phyloP scores from a whole-genome alignment of 1,284 basidiomycete species.

The Anthracocystis panici-leucophaei region DNA sequence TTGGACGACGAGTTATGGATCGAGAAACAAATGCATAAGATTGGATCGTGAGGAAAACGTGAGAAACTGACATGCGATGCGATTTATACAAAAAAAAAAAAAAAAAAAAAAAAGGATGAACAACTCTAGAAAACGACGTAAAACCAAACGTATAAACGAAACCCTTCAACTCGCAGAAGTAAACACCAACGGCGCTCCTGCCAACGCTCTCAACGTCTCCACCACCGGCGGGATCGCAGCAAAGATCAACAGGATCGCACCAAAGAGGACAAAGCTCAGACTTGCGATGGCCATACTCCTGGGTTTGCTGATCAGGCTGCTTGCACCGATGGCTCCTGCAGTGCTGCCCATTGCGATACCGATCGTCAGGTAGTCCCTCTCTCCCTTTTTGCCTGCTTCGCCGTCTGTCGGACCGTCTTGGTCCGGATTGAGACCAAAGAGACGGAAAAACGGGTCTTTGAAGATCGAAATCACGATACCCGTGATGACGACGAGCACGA shows the following conservation, averaged over 20 bases:
- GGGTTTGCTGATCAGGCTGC: slow-evolving; percentile 51
- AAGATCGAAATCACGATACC: slow-evolving; percentile 59
- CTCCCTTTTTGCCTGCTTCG: neutral
- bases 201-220: slow-evolving; percentile 25
- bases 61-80: too few species aligned
- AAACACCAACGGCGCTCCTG: slow-evolving; percentile 14
- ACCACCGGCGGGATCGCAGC: slow-evolving; percentile 59
- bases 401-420: neutral
- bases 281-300: slow-evolving; percentile 58
- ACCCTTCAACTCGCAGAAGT: slow-evolving; percentile 3
- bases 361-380: slow-evolving; percentile 49
- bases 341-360: slow-evolving; percentile 62
- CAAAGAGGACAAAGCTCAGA: slow-evolving; percentile 58
- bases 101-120: too few species aligned
- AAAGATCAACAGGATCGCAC: slow-evolving; percentile 54
- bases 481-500: slow-evolving; percentile 63
- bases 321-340: slow-evolving; percentile 60
- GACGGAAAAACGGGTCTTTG: slow-evolving; percentile 58
- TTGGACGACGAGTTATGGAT: too few species aligned
- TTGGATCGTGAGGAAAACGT: too few species aligned
- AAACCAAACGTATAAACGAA: too few species aligned
- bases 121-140: too few species aligned
- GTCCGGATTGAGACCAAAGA: slow-evolving; percentile 44
- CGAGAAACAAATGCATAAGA: too few species aligned
- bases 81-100: too few species aligned